These are phyloP conservation scores for Crepidotus sp. DNA, from an alignment of 1,284 basidiomycete species.

Conservation along the genomic window DNA sequence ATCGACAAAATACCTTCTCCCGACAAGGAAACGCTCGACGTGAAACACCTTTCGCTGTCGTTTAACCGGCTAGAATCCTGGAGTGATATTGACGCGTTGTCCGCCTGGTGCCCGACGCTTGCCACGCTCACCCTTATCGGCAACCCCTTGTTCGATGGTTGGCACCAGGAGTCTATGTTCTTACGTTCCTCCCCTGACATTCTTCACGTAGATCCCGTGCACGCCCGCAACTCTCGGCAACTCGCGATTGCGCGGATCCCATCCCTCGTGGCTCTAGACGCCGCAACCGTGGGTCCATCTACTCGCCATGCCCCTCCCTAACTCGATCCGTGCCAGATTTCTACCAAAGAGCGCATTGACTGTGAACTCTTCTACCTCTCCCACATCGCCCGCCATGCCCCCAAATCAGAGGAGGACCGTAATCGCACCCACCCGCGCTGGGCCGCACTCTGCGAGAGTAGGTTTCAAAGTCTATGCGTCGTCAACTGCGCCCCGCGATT, in stretches of 20 bases:
- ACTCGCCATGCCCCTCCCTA: conserved; percentile 9
- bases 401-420: conserved; percentile 37
- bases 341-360: conserved; percentile 69
- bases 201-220: conserved; percentile 28
- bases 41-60: conserved; percentile 59
- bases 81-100: conserved; percentile 64
- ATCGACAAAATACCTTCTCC: conserved; percentile 44
- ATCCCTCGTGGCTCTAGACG: conserved; percentile 58
- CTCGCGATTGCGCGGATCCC: conserved; percentile 69
- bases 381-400: conserved; percentile 39
- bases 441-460: conserved; percentile 54
- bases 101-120: conserved; percentile 55
- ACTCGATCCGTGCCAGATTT: conserved; percentile 40
- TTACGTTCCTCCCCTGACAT: conserved; percentile 9
- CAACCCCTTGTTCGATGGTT: conserved; percentile 57
- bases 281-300: conserved; percentile 43
- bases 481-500: neutral
- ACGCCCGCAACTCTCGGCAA: conserved; percentile 45
- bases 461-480: too few species aligned
- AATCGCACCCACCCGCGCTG: conserved; percentile 52
- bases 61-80: conserved; percentile 56
- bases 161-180: conserved; percentile 8
- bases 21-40: conserved; percentile 22
- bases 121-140: conserved; percentile 48
- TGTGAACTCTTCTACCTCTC: conserved; percentile 82